Evolutionary conservation across 176 grass and related monocot genomes (phyloP).

Genomic region (Raddia guianensis): DNA sequence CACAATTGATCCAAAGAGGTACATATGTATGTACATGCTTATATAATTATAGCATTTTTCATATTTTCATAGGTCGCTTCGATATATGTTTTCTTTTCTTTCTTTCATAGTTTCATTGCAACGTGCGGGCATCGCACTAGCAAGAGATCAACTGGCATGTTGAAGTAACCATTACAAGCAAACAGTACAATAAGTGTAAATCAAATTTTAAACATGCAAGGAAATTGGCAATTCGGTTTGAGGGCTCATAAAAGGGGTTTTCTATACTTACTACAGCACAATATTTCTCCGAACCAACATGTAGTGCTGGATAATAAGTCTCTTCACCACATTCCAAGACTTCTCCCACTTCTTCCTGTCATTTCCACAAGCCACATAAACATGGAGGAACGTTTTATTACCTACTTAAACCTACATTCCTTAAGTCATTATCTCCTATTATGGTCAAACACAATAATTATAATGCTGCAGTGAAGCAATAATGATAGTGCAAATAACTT

Average conservation of each 20-base stretch:
- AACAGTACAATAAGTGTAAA: not conserved
- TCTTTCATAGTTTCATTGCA: too few species aligned
- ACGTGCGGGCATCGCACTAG: too few species aligned
- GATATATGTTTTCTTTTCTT: too few species aligned
- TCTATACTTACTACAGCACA: constrained; percentile 65
- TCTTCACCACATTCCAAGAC: constrained; percentile 81
- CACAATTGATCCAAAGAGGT: too few species aligned
- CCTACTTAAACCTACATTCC: not conserved
- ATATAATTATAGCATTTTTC: too few species aligned
- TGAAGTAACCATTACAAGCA: not conserved
- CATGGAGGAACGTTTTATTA: constrained; percentile 3
- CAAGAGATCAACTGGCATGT: not conserved
- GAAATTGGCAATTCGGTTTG: not conserved
- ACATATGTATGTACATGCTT: too few species aligned
- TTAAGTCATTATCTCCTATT: constrained; percentile 16
- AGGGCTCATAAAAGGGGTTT: not conserved
- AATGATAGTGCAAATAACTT: not conserved
- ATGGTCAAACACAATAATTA: constrained; percentile 1
- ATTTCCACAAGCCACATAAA: constrained; percentile 43
- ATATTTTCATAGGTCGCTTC: too few species aligned
- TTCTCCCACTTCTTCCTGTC: constrained; percentile 49
- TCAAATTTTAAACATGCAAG: not conserved
- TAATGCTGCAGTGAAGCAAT: not conserved
- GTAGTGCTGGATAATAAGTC: constrained; percentile 91
- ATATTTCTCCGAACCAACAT: constrained; percentile 66